These are phyloP conservation scores for Cinnamomum chago DNA, from an alignment of 164 flowering plant genomes.

Conservation along the genomic window DNA sequence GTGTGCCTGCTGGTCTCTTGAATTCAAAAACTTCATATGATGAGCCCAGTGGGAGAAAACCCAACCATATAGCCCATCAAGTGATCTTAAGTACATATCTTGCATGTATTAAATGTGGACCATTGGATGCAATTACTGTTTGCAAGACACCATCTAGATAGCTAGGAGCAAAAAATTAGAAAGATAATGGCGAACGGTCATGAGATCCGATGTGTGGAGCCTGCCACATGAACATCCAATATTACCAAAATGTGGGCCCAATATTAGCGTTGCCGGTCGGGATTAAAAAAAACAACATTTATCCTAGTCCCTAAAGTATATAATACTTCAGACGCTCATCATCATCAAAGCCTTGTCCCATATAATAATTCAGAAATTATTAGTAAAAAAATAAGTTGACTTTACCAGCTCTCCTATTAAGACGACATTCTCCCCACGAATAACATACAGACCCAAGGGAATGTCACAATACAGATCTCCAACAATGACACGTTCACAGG, in stretches of 20 bases:
- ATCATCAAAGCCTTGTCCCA: too few relatives aligned
- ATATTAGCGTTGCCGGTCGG: neutral
- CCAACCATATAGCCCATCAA: neutral
- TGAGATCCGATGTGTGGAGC: too few relatives aligned
- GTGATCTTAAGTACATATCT: neutral
- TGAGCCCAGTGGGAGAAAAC: neutral
- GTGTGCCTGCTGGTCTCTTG: neutral
- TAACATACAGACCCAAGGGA: conserved; percentile 86
- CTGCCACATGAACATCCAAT: neutral
- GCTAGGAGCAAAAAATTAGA: neutral
- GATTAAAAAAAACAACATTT: too few relatives aligned
- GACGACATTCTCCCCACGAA: conserved; percentile 96
- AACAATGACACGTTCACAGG: conserved; percentile 87
- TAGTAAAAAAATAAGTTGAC: neutral
- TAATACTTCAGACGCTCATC: too few relatives aligned
- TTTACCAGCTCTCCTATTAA: conserved; percentile 88
- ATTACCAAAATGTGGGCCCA: neutral
- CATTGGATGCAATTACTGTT: neutral
- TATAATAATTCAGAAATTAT: neutral
- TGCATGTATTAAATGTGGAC: neutral
- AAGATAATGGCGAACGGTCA: neutral
- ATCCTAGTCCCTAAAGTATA: too few relatives aligned
- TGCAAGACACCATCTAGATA: neutral
- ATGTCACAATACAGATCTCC: conserved; percentile 89
- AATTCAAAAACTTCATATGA: neutral